These are phyloP conservation scores for Fusarium sp. DNA, from an alignment of 2,329 filamentous ascomycete genomes.

Conservation along the genomic window DNA sequence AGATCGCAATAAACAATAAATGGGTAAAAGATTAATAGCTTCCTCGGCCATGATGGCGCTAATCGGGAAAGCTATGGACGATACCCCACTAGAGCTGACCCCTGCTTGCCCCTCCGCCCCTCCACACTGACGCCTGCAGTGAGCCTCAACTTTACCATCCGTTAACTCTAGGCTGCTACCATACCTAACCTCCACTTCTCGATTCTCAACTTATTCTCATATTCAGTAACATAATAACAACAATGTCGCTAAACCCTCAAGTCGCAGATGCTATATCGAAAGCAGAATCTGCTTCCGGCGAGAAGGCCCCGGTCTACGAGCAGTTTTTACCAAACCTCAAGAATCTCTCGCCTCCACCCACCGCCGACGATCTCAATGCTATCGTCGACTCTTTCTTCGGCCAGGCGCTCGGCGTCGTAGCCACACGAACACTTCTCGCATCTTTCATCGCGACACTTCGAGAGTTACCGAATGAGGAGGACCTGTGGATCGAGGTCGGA, in stretches of 20 bases:
- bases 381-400: slow-evolving; percentile 75
- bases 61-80: slow-evolving; percentile 26
- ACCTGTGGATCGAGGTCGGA: slow-evolving; percentile 80
- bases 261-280: slow-evolving; percentile 59
- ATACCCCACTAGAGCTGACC: slow-evolving; percentile 43
- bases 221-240: slow-evolving; percentile 7
- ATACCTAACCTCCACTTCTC: slow-evolving; percentile 21
- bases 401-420: slow-evolving; percentile 80
- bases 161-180: slow-evolving; percentile 27
- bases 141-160: slow-evolving; percentile 32
- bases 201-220: slow-evolving; percentile 8
- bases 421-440: slow-evolving; percentile 76
- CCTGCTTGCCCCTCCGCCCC: slow-evolving; percentile 43
- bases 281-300: slow-evolving; percentile 53
- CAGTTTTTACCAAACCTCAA: slow-evolving; percentile 59
- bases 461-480: slow-evolving; percentile 69
- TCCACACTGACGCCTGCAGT: slow-evolving; percentile 33
- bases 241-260: slow-evolving; percentile 56
- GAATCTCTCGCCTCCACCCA: slow-evolving; percentile 55
- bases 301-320: slow-evolving; percentile 61
- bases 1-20: neutral
- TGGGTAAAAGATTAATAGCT: neutral
- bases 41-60: slow-evolving; percentile 14
- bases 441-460: slow-evolving; percentile 74
- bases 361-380: slow-evolving; percentile 71